phyloP scores from a whole-genome alignment of 2,329 filamentous ascomycete genomes.

The Aspergillus aculeatus region DNA sequence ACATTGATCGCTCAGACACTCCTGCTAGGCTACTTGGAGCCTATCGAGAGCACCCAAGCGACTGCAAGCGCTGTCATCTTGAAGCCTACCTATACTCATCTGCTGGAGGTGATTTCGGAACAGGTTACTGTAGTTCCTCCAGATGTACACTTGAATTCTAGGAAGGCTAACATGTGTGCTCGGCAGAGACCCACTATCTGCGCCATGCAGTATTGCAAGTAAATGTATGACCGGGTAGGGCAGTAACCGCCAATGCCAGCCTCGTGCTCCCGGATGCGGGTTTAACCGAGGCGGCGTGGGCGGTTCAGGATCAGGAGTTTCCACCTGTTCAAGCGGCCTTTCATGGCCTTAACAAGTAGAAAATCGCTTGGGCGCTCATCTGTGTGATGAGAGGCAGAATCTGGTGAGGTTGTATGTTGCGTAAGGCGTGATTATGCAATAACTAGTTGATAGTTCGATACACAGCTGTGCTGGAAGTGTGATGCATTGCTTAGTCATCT shows the following conservation, averaged over 20 bases:
- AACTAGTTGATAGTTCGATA: no score
- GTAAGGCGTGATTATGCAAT: no score
- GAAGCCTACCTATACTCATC: neutral
- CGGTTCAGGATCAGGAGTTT: neutral
- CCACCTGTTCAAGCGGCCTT: neutral
- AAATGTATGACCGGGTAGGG: neutral
- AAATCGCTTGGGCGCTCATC: no score
- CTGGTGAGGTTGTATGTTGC: no score
- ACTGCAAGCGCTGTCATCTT: neutral
- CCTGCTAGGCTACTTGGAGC: neutral
- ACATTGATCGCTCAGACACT: neutral
- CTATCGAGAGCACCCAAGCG: neutral
- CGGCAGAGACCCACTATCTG: neutral
- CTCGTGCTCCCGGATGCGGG: neutral
- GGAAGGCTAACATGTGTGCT: no score
- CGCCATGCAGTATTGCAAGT: neutral
- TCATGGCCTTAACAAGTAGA: neutral
- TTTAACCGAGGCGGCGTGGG: neutral
- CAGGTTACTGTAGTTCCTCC: neutral
- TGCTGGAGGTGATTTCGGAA: neutral
- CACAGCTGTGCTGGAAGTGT: no score
- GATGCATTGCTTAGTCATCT: no score
- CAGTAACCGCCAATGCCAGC: neutral
- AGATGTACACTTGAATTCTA: no score
- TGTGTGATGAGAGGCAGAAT: no score